phyloP scores from a whole-genome alignment of 805 yeast genomes.

The Wickerhamiella dianesei region DNA sequence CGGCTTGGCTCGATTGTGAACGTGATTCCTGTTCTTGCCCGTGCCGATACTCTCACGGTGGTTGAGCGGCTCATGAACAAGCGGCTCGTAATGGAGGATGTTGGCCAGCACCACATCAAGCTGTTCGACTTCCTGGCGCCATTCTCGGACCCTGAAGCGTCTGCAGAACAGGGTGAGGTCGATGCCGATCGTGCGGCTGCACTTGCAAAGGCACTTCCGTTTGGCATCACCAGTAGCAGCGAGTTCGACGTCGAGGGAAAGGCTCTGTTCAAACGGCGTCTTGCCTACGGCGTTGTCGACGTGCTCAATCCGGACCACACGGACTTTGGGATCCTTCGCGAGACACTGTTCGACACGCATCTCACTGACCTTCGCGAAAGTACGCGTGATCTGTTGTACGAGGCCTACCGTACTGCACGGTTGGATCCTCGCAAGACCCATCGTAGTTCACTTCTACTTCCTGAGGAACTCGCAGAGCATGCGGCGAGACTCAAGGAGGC shows the following conservation, averaged over 20 bases:
- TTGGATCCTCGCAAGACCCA: constrained; percentile 17
- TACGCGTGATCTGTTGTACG: constrained; percentile 65
- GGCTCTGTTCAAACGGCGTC: constrained; percentile 59
- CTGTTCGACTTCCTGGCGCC: constrained; percentile 65
- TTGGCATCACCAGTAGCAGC: constrained; percentile 53
- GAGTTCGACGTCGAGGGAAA: constrained; percentile 52
- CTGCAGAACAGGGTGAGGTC: constrained; percentile 32
- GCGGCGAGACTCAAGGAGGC: constrained; percentile 30
- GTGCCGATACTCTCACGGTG: constrained; percentile 65
- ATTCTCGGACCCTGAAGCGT: constrained; percentile 39
- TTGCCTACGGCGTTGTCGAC: constrained; percentile 83
- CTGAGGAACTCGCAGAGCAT: constrained; percentile 30
- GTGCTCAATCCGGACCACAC: constrained; percentile 77
- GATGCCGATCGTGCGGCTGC: constrained; percentile 17
- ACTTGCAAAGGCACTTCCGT: constrained; percentile 49
- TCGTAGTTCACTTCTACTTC: constrained; percentile 22
- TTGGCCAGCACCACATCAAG: constrained; percentile 46
- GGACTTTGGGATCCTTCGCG: constrained; percentile 72
- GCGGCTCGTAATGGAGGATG: constrained; percentile 41
- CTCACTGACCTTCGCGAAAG: constrained; percentile 73
- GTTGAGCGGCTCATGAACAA: constrained; percentile 46
- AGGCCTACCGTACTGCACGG: constrained; percentile 37
- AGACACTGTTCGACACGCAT: constrained; percentile 66
- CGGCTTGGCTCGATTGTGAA: constrained; percentile 59
- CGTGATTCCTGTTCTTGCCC: constrained; percentile 68